Evolutionary conservation across 257 asterid genomes (phyloP).

Genomic region (Ballota nigra): DNA sequence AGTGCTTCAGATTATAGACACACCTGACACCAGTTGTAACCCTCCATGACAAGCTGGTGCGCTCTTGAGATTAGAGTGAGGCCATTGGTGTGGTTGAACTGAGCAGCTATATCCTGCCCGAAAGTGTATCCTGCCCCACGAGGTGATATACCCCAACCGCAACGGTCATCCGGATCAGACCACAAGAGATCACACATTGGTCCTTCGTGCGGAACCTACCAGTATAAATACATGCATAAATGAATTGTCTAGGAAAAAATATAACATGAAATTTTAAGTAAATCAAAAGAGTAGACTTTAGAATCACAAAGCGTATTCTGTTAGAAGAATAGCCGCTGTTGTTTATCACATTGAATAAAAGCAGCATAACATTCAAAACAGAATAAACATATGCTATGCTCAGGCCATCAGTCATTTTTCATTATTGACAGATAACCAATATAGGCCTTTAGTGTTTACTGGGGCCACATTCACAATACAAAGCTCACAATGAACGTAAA

Average conservation of each 20-base stretch:
- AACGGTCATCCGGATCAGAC: constrained; percentile 98
- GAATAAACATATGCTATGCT: background rate
- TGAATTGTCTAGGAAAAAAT: background rate
- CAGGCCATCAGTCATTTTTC: background rate
- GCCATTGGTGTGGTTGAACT: constrained; percentile 95
- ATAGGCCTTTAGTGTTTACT: background rate
- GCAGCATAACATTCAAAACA: background rate
- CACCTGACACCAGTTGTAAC: constrained; percentile 99
- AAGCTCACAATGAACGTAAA: too few relatives aligned
- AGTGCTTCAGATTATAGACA: constrained; percentile 21
- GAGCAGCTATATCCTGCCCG: constrained; percentile 97
- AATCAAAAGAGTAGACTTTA: background rate
- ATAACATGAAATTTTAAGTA: background rate
- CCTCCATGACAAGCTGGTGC: constrained; percentile 99
- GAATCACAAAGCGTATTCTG: constrained; percentile 28
- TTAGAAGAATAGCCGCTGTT: constrained; percentile 31
- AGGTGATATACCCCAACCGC: constrained; percentile 99
- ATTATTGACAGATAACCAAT: background rate
- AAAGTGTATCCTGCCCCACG: constrained; percentile 98
- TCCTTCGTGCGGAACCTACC: constrained; percentile 97
- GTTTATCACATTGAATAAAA: background rate
- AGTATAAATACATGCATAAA: constrained; percentile 20
- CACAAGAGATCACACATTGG: constrained; percentile 98
- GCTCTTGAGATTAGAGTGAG: constrained; percentile 95
- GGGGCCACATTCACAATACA: background rate